These are phyloP conservation scores for Periconia digitata DNA, from an alignment of 2,329 filamentous ascomycete genomes.

Conservation along the genomic window DNA sequence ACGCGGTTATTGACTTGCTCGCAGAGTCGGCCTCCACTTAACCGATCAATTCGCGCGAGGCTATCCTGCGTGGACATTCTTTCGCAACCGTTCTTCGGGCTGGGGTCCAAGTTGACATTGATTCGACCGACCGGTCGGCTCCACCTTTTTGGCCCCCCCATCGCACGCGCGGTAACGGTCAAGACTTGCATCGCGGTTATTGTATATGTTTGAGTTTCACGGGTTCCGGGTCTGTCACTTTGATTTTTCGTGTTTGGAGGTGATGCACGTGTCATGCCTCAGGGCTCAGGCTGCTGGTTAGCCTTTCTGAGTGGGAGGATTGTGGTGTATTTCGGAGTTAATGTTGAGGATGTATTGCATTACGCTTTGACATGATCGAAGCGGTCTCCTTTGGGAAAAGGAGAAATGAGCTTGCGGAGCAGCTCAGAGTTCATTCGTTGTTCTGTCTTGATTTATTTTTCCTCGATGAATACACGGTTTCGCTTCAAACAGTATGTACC, in stretches of 20 bases:
- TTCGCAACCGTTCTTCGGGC: constrained; percentile 21
- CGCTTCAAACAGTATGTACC: too few species aligned
- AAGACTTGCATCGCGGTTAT: background rate
- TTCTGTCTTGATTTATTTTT: background rate
- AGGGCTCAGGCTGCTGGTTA: constrained; percentile 16
- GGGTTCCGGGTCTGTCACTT: background rate
- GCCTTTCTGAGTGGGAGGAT: constrained; percentile 2
- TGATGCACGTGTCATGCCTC: constrained; percentile 5
- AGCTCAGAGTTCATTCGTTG: constrained; percentile 5
- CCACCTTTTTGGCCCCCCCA: background rate
- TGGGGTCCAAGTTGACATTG: constrained; percentile 15
- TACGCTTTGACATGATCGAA: constrained; percentile 15
- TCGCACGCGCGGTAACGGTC: background rate
- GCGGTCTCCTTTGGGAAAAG: constrained; percentile 15
- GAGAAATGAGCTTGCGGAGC: constrained; percentile 18
- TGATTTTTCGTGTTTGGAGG: constrained; percentile 2
- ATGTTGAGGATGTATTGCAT: constrained; percentile 4
- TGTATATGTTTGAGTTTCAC: background rate
- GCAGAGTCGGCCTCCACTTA: constrained; percentile 43
- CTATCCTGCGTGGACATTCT: constrained; percentile 30
- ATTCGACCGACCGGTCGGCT: background rate
- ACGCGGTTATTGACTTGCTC: constrained; percentile 20
- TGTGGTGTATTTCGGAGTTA: constrained; percentile 5
- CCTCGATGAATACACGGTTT: too few species aligned
- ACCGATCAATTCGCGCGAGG: constrained; percentile 46